Conservation (phyloP, 2,329 filamentous ascomycete genomes). For the Cryphonectria japonica region DNA sequence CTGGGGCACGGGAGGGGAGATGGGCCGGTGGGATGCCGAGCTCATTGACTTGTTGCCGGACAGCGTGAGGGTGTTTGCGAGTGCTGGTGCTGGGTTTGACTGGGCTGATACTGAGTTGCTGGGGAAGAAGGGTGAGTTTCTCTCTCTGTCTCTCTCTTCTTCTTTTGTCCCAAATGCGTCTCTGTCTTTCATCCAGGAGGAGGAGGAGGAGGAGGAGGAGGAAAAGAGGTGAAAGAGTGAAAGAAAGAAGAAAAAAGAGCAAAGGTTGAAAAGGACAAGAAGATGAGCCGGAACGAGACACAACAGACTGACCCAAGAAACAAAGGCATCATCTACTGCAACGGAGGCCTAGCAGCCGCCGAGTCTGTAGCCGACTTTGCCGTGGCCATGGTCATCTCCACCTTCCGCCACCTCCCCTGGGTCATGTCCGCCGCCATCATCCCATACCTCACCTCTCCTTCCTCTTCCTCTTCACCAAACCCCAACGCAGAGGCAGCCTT, state of each 20-base stretch:
- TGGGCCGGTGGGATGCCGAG: constrained; percentile 67
- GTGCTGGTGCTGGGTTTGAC: constrained; percentile 68
- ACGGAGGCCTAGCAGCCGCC: constrained; percentile 69
- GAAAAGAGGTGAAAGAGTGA: too few species aligned
- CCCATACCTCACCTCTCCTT: constrained; percentile 38
- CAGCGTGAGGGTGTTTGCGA: constrained; percentile 64
- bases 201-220: not conserved
- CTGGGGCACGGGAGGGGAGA: constrained; percentile 65
- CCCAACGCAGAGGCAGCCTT: constrained; percentile 44
- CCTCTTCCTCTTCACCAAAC: not conserved
- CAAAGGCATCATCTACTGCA: constrained; percentile 70
- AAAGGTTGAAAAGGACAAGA: not conserved
- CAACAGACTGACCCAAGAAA: too few species aligned
- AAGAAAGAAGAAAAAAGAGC: not conserved
- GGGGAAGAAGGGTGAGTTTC: constrained; percentile 58
- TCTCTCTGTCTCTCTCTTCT: not conserved
- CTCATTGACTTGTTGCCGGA: constrained; percentile 59
- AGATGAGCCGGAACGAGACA: not conserved
- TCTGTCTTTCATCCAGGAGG: not conserved
- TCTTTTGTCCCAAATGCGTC: not conserved
- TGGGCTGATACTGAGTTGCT: constrained; percentile 67
- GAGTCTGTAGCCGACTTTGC: constrained; percentile 76
- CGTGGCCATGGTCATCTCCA: constrained; percentile 68
- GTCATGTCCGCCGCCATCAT: constrained; percentile 59
- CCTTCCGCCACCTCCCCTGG: constrained; percentile 71